A percentile compares a stretch with the other conserved stretches of the same genome.
phyloP scores from a whole-genome alignment of 331 rosid genomes.

The Quercus tomentella region DNA sequence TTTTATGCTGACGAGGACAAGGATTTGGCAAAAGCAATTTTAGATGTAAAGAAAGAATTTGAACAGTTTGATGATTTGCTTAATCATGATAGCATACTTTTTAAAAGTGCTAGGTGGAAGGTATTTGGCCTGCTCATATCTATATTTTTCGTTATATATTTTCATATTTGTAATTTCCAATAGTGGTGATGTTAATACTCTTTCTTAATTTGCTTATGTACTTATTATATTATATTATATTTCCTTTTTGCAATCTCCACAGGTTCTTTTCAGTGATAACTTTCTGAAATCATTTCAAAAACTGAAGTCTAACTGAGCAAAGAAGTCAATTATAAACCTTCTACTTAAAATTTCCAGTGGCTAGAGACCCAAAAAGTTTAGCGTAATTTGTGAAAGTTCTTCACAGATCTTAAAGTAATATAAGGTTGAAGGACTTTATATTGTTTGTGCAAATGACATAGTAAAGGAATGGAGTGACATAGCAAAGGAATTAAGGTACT shows the following conservation, averaged over 20 bases:
- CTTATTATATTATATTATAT: not conserved
- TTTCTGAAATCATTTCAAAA: constrained; percentile 65
- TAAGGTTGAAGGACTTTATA: constrained; percentile 48
- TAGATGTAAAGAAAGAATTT: constrained; percentile 50
- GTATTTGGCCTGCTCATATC: constrained; percentile 21
- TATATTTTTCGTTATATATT: not conserved
- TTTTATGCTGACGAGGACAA: constrained; percentile 55
- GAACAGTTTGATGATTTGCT: constrained; percentile 62
- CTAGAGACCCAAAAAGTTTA: constrained; percentile 55
- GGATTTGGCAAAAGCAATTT: constrained; percentile 48
- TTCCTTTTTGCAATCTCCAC: not conserved
- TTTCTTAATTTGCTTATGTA: not conserved
- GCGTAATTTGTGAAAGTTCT: constrained; percentile 32
- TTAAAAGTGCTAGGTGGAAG: constrained; percentile 57
- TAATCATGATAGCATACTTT: constrained; percentile 45
- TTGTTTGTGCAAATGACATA: constrained; percentile 56
- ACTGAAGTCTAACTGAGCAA: constrained; percentile 16
- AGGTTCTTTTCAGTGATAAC: constrained; percentile 57
- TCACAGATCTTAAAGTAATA: constrained; percentile 39
- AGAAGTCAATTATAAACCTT: constrained; percentile 40
- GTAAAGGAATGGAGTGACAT: constrained; percentile 15
- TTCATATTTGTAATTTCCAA: too few relatives aligned
- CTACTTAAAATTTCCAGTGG: constrained; percentile 51
- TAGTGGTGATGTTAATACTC: not conserved
- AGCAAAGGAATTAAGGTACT: constrained; percentile 5